Evolutionary conservation across 2,329 filamentous ascomycete species (phyloP).

Genomic region (Colletotrichum australisinense): DNA sequence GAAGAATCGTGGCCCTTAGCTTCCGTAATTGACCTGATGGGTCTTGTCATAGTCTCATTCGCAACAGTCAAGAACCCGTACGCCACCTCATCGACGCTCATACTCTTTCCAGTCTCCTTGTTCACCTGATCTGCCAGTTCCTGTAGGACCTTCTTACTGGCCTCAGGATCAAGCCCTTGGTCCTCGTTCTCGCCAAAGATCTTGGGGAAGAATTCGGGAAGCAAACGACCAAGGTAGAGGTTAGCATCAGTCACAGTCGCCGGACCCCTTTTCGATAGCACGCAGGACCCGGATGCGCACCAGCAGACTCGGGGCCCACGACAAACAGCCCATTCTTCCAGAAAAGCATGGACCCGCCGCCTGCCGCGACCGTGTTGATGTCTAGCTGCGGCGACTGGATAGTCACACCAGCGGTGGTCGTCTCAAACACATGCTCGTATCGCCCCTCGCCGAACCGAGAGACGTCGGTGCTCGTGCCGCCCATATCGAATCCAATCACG

Average conservation of each 20-base stretch:
- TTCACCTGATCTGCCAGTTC: slow-evolving; percentile 84
- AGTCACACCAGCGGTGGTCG: slow-evolving; percentile 92
- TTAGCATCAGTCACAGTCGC: slow-evolving; percentile 96
- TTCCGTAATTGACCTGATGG: slow-evolving; percentile 90
- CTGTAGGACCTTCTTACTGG: slow-evolving; percentile 80
- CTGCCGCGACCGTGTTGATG: slow-evolving; percentile 94
- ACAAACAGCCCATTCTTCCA: slow-evolving; percentile 92
- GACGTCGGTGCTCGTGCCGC: slow-evolving; percentile 91
- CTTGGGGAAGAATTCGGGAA: slow-evolving; percentile 94
- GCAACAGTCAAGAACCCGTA: slow-evolving; percentile 91
- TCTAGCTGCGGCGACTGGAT: slow-evolving; percentile 93
- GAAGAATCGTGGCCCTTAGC: slow-evolving; percentile 93
- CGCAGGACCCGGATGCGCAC: slow-evolving; percentile 88
- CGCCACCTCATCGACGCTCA: slow-evolving; percentile 86
- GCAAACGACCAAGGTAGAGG: slow-evolving; percentile 82
- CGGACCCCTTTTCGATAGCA: slow-evolving; percentile 93
- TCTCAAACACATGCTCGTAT: slow-evolving; percentile 95
- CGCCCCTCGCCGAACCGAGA: slow-evolving; percentile 86
- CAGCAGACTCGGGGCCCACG: slow-evolving; percentile 89
- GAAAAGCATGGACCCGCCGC: slow-evolving; percentile 86
- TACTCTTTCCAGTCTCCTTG: slow-evolving; percentile 74
- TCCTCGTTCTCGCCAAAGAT: slow-evolving; percentile 94
- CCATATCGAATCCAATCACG: slow-evolving; percentile 97
- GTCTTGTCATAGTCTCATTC: slow-evolving; percentile 91
- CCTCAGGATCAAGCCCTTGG: slow-evolving; percentile 79